These are phyloP conservation scores for Brasenia schreberi DNA, from an alignment of 164 flowering plant species.

Conservation along the genomic window DNA sequence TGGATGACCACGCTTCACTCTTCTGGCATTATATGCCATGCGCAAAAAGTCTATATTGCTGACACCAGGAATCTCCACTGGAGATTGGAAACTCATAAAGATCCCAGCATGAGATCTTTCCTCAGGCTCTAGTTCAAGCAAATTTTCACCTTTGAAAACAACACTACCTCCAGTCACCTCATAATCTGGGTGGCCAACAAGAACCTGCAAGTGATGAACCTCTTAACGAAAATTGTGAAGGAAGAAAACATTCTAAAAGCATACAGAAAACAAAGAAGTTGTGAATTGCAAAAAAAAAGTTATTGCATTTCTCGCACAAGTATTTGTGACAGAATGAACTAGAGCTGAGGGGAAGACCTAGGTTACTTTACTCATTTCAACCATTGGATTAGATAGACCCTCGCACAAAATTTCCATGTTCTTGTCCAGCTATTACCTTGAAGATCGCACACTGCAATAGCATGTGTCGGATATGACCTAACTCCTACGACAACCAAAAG, in stretches of 20 bases:
- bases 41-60: slow-evolving; percentile 68
- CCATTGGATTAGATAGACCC: too few relatives aligned
- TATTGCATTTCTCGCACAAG: too few relatives aligned
- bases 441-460: too few relatives aligned
- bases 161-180: slow-evolving; percentile 89
- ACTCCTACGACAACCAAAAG: too few relatives aligned
- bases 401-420: too few relatives aligned
- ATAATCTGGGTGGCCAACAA: slow-evolving; percentile 98
- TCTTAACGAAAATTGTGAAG: background rate
- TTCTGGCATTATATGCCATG: slow-evolving; percentile 90
- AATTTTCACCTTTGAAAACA: slow-evolving; percentile 70
- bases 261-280: background rate
- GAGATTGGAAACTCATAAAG: slow-evolving; percentile 95
- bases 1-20: slow-evolving; percentile 57
- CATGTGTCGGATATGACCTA: too few relatives aligned
- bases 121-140: slow-evolving; percentile 92
- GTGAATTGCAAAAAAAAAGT: too few relatives aligned
- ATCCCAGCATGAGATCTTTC: slow-evolving; percentile 89
- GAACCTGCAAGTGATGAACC: slow-evolving; percentile 44
- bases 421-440: too few relatives aligned
- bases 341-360: too few relatives aligned
- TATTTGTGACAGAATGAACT: too few relatives aligned
- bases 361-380: too few relatives aligned
- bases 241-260: background rate
- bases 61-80: slow-evolving; percentile 92